Evolutionary conservation across 2,329 filamentous ascomycete species (phyloP).

Genomic region (Pyrenochaeta sp.): DNA sequence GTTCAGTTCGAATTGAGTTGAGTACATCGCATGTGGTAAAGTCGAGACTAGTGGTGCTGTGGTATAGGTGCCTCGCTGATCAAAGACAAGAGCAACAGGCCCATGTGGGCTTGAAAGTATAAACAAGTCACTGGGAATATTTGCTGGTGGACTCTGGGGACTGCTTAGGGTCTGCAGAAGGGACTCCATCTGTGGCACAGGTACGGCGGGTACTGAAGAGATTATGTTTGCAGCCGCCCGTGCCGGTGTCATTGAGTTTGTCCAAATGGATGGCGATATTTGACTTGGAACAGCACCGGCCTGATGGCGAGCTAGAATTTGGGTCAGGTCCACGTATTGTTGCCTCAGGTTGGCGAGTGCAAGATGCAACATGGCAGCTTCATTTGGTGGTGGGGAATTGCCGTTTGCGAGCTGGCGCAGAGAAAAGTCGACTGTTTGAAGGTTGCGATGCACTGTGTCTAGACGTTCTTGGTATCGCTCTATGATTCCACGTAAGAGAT

Average conservation of each 20-base stretch:
- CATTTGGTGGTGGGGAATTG: too few species aligned
- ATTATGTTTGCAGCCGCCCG: constrained; percentile 5
- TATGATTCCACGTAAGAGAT: constrained; percentile 9
- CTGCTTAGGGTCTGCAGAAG: constrained; percentile 4
- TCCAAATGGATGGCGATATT: constrained; percentile 1
- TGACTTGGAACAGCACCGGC: constrained; percentile 2
- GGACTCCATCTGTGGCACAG: constrained; percentile 17
- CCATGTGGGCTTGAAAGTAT: constrained; percentile 47
- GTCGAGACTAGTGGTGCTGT: constrained; percentile 39
- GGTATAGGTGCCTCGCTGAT: constrained; percentile 44
- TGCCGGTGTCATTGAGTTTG: constrained; percentile 3
- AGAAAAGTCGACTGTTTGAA: too few species aligned
- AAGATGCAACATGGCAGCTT: constrained; percentile 37
- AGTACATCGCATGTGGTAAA: constrained; percentile 40
- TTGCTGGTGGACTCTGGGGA: constrained; percentile 18
- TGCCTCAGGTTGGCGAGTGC: constrained; percentile 35
- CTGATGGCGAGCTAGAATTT: constrained; percentile 25
- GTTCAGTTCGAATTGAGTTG: constrained; percentile 43
- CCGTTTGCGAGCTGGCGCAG: too few species aligned
- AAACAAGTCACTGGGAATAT: constrained; percentile 39
- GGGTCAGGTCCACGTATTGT: constrained; percentile 32
- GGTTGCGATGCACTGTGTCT: constrained; percentile 26
- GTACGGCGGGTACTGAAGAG: constrained; percentile 9
- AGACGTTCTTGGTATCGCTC: constrained; percentile 37
- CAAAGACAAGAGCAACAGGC: constrained; percentile 45